Evolutionary conservation across 179 eudicot species (phyloP), one percentile per base, ranked within the genome.

Genomic region (Nepenthes alata): DNA sequence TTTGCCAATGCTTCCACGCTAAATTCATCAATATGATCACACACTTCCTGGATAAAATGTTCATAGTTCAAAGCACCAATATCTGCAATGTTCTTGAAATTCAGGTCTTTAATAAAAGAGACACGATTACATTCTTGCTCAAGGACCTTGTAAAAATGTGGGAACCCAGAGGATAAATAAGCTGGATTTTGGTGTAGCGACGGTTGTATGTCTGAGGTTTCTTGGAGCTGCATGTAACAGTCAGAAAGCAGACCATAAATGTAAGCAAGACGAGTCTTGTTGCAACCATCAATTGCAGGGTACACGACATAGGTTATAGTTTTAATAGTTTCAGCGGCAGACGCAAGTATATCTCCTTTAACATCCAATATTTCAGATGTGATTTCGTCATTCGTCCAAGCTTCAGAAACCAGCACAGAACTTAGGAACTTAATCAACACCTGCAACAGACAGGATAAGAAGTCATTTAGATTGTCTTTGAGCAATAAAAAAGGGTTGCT

Each of bases 1-100:
- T 78, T 70, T 49, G 91, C 96, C 72, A 94, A 63, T 63, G 87
- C 89, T 81, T 87, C 99, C 56, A 94, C 95, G 53, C 67, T 90
- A 35, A 48, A 60, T 74, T 87, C 96, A 78, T 84, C 73, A 52
- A 87, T 71, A 64, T 90, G 88, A 60, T 80, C 70, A 74, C 69
- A 77, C 53, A 94, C 75, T 78, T 90, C 99, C 56, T 60, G 66
- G 63, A 71, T 82, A 71, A 94, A 75, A 67, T 77, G 70, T 69
- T 68, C 60, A 53, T 64, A 68, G 74, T 87, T 86, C 68, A 91
- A 71, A 57, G 71, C 78, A 71, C 66, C 63, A 37, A 84, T 72
- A 60, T 84, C 86, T 11, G 82, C 95, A 62, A 94, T 82, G 60
- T 84, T 85, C 73, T 94, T 94, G 77, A 94, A 94, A 80, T 94